Evolutionary conservation across 1,284 basidiomycete genomes (phyloP).

Genomic region (Inonotus hispidus): DNA sequence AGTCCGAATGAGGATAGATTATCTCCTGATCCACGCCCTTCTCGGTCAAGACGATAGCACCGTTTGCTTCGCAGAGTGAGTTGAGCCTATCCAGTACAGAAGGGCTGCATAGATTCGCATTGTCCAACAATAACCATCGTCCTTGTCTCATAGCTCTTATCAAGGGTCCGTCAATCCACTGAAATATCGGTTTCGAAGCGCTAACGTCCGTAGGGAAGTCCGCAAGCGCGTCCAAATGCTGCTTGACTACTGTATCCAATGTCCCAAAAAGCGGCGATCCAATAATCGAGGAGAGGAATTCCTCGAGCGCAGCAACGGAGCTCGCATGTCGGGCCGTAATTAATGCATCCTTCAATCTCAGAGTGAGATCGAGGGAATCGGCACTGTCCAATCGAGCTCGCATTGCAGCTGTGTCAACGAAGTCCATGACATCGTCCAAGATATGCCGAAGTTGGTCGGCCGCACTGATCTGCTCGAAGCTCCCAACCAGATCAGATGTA

Average conservation of each 20-base stretch:
- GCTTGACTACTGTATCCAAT: not conserved
- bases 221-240: not conserved
- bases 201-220: not conserved
- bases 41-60: constrained; percentile 82
- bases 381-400: not conserved
- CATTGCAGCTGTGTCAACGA: constrained; percentile 29
- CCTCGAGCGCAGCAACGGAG: not conserved
- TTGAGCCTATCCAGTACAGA: constrained; percentile 97
- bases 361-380: not conserved
- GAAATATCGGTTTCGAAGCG: constrained; percentile 58
- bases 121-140: constrained; percentile 88
- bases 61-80: constrained; percentile 88
- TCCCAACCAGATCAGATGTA: constrained; percentile 90
- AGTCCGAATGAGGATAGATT: constrained; percentile 81
- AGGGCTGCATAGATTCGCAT: constrained; percentile 92
- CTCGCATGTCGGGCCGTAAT: not conserved
- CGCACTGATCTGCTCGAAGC: constrained; percentile 87
- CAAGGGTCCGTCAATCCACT: constrained; percentile 97
- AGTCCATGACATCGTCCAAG: constrained; percentile 37
- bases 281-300: not conserved
- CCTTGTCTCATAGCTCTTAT: constrained; percentile 84
- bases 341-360: not conserved
- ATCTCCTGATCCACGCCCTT: constrained; percentile 79
- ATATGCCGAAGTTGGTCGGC: constrained; percentile 35
- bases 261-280: not conserved